Evolutionary conservation across 192 early-diverging fungal genomes (phyloP).

Genomic region (Spinellus fusiger): DNA sequence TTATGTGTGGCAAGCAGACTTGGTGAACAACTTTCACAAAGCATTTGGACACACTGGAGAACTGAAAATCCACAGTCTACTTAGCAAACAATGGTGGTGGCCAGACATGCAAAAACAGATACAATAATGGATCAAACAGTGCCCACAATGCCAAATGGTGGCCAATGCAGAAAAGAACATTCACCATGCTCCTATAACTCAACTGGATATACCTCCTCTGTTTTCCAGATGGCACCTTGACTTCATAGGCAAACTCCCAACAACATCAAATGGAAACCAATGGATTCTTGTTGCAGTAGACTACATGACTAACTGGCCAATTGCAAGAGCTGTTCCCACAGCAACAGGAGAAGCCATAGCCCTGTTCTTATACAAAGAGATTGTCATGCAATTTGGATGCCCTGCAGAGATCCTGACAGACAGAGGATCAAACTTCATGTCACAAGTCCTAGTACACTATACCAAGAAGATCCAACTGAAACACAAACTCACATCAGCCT

Average conservation of each 20-base stretch:
- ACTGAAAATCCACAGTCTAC: neutral
- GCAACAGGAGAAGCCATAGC: slow-evolving; percentile 12
- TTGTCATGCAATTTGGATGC: slow-evolving; percentile 18
- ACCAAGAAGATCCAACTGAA: neutral
- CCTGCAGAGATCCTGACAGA: slow-evolving; percentile 20
- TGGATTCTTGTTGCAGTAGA: slow-evolving; percentile 24
- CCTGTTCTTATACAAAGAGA: slow-evolving; percentile 21
- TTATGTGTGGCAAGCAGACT: too few relatives aligned
- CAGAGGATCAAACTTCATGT: slow-evolving; percentile 14
- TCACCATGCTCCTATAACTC: neutral
- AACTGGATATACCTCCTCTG: neutral
- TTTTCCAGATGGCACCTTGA: slow-evolving; percentile 6
- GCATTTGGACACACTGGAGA: neutral
- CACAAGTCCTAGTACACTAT: neutral
- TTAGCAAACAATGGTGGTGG: neutral
- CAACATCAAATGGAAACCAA: neutral
- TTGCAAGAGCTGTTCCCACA: slow-evolving; percentile 8
- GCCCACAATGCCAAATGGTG: neutral
- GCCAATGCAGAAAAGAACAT: neutral
- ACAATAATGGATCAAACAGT: neutral
- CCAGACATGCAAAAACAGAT: neutral
- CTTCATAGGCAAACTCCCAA: slow-evolving; percentile 7
- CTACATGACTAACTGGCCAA: slow-evolving; percentile 21
- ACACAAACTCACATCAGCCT: slow-evolving; percentile 17
- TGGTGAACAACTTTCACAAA: too few relatives aligned